A percentile compares a stretch with the other conserved stretches of the same genome.
These are phyloP conservation scores for Lipomyces spencermartinsiae DNA, from an alignment of 805 yeast genomes.

Conservation along the genomic window DNA sequence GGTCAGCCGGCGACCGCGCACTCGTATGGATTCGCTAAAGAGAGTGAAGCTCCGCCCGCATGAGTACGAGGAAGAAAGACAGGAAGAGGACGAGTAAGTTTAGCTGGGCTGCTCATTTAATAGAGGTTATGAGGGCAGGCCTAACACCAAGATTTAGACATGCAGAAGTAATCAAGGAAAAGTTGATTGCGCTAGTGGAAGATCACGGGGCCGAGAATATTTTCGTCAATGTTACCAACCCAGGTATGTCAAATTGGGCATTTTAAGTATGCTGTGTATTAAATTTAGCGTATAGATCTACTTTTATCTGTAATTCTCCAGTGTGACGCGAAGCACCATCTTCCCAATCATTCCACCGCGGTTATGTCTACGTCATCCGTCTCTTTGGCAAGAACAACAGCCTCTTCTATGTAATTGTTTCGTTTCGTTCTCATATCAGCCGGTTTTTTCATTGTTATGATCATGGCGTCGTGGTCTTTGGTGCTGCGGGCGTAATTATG, in stretches of 20 bases:
- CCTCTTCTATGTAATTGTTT: not conserved
- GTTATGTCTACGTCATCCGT: not conserved
- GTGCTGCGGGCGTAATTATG: not conserved
- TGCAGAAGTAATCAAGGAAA: slow-evolving; percentile 20
- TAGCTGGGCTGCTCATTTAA: not conserved
- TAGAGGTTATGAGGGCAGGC: not conserved
- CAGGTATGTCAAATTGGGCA: not conserved
- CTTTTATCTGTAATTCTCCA: slow-evolving; percentile 27
- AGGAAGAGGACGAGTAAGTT: not conserved
- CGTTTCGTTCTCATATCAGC: not conserved
- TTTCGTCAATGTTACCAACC: slow-evolving; percentile 24
- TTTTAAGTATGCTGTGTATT: not conserved
- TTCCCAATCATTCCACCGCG: not conserved
- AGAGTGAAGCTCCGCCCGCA: slow-evolving; percentile 16
- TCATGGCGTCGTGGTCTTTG: not conserved
- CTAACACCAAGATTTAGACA: slow-evolving; percentile 1
- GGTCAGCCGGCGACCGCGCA: slow-evolving; percentile 14
- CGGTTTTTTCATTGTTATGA: not conserved
- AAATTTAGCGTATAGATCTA: slow-evolving; percentile 13
- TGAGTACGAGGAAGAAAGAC: not conserved
- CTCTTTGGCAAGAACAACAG: not conserved
- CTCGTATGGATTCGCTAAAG: slow-evolving; percentile 32
- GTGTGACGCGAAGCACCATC: slow-evolving; percentile 19
- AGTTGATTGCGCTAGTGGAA: slow-evolving; percentile 7
- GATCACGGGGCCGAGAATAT: slow-evolving; percentile 19